phyloP scores from a whole-genome alignment of 2,329 filamentous ascomycete genomes.

The Cryoendolithus antarcticus region DNA sequence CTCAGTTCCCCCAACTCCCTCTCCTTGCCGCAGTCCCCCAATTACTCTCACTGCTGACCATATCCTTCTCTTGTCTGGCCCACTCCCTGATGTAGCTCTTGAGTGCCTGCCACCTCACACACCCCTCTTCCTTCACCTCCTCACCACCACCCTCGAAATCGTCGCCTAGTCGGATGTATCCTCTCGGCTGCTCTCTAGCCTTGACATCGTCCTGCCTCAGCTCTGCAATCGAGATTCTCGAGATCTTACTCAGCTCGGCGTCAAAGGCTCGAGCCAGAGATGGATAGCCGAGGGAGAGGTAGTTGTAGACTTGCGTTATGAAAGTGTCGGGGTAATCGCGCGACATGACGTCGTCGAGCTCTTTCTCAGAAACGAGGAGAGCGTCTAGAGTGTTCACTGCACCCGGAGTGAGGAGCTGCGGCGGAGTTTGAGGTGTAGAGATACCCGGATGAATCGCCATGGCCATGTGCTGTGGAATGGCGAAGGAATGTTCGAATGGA shows the following conservation, averaged over 20 bases:
- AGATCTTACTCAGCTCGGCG: constrained; percentile 72
- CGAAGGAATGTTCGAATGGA: constrained; percentile 27
- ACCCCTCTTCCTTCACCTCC: constrained; percentile 35
- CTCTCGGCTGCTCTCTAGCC: constrained; percentile 45
- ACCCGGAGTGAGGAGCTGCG: too few relatives aligned
- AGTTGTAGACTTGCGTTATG: constrained; percentile 94
- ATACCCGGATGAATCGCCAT: too few relatives aligned
- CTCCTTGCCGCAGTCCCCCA: constrained; percentile 34
- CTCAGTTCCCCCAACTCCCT: constrained; percentile 35
- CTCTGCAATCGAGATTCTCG: constrained; percentile 53
- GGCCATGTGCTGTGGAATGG: constrained; percentile 9
- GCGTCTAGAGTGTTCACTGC: constrained; percentile 25
- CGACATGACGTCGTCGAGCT: constrained; percentile 30
- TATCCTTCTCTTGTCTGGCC: constrained; percentile 72
- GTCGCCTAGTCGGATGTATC: constrained; percentile 53
- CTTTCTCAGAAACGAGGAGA: constrained; percentile 32
- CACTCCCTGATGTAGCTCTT: constrained; percentile 77
- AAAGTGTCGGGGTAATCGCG: constrained; percentile 71
- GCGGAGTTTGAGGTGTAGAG: too few relatives aligned
- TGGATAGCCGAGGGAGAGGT: constrained; percentile 84
- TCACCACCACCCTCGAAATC: constrained; percentile 35
- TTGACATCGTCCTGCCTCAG: constrained; percentile 59
- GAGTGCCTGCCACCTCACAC: constrained; percentile 72
- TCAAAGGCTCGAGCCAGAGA: constrained; percentile 74
- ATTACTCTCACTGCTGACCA: constrained; percentile 31